Evolutionary conservation across 352 stramenopile genomes (phyloP).

Genomic region (Albugo candida): DNA sequence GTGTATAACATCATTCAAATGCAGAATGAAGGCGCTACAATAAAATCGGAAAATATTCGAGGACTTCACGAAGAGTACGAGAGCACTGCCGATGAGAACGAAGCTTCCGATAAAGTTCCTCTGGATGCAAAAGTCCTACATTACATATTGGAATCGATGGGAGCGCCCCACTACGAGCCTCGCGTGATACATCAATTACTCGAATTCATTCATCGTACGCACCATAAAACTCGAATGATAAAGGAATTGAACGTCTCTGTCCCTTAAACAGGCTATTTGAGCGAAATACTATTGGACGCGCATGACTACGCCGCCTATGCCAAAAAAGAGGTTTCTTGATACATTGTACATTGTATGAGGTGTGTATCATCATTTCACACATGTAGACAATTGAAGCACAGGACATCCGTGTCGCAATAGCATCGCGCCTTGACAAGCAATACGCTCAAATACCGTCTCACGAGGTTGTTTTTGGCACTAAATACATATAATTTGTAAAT

Average conservation of each 20-base stretch:
- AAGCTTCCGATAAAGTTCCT: conserved; percentile 22
- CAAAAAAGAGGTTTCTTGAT: conserved; percentile 27
- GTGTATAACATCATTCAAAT: no score
- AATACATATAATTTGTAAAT: not conserved
- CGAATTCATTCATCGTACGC: conserved; percentile 68
- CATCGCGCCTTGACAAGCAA: conserved; percentile 57
- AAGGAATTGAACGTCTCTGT: not conserved
- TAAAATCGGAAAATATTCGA: conserved; percentile 24
- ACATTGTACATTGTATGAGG: not conserved
- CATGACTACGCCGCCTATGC: conserved; percentile 70
- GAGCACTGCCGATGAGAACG: conserved; percentile 12
- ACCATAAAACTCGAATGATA: not conserved
- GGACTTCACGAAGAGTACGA: conserved; percentile 32
- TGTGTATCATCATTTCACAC: not conserved
- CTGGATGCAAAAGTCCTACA: conserved; percentile 40
- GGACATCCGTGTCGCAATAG: conserved; percentile 56
- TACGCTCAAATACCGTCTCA: conserved; percentile 51
- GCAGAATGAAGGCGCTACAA: no score
- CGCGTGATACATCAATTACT: conserved; percentile 63
- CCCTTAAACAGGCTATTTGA: conserved; percentile 35
- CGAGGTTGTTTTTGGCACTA: conserved; percentile 18
- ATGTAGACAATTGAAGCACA: conserved; percentile 41
- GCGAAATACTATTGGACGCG: conserved; percentile 63
- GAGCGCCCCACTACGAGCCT: conserved; percentile 53
- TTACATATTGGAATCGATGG: conserved; percentile 57